Evolutionary conservation across 1,139 yeast species (phyloP).

Genomic region (Yamadazyma blattariae): DNA sequence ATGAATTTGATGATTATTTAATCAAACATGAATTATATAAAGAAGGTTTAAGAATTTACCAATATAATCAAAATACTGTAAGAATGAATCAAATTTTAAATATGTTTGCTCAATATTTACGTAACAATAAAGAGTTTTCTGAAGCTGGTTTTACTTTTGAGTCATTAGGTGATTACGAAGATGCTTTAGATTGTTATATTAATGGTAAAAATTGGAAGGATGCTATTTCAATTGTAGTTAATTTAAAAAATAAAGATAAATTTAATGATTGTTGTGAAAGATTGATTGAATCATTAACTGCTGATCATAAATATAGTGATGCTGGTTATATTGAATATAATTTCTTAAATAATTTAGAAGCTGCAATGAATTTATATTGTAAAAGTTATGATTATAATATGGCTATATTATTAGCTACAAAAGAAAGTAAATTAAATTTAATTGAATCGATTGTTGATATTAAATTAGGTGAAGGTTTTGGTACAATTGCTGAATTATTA

Average conservation of each 20-base stretch:
- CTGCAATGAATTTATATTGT: constrained; percentile 67
- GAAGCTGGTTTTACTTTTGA: constrained; percentile 85
- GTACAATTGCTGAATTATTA: constrained; percentile 77
- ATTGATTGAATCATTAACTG: constrained; percentile 58
- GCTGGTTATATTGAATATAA: constrained; percentile 79
- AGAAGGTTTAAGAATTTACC: constrained; percentile 62
- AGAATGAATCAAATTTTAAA: constrained; percentile 56
- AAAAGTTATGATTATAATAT: constrained; percentile 72
- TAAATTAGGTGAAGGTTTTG: constrained; percentile 83
- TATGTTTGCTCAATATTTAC: constrained; percentile 62
- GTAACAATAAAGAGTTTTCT: constrained; percentile 49
- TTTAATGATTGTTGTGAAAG: constrained; percentile 49
- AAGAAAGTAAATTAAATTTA: constrained; percentile 41
- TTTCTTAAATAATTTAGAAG: constrained; percentile 58
- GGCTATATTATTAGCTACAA: constrained; percentile 66
- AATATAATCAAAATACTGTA: constrained; percentile 44
- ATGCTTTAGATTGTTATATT: constrained; percentile 70
- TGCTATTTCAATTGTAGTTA: constrained; percentile 62
- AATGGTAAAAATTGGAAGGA: constrained; percentile 81
- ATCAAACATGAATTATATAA: constrained; percentile 72
- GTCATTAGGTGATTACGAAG: constrained; percentile 50
- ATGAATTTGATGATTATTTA: constrained; percentile 69
- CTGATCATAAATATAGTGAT: constrained; percentile 71
- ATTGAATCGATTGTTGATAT: constrained; percentile 64
- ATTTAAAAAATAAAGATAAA: constrained; percentile 31